Evolutionary conservation across 768 basidiomycete genomes (phyloP).

Genomic region (Suillus decipiens): DNA sequence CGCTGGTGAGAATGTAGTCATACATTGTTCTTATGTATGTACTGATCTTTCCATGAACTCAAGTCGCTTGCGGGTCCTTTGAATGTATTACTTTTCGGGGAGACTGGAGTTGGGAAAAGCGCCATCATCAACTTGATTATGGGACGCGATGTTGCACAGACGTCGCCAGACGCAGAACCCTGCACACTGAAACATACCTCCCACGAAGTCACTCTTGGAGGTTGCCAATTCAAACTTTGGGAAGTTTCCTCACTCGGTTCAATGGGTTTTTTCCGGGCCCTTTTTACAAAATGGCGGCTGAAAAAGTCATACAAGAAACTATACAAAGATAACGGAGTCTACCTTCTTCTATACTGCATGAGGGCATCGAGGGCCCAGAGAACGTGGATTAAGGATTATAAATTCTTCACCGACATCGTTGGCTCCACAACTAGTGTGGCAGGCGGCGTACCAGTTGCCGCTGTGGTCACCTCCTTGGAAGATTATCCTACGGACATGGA

Average conservation of each 20-base stretch:
- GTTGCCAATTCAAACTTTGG: slow-evolving; percentile 26
- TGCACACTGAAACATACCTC: slow-evolving; percentile 37
- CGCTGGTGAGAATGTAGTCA: neutral
- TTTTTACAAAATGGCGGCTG: slow-evolving; percentile 24
- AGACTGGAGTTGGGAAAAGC: slow-evolving; percentile 45
- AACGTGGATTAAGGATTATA: slow-evolving; percentile 31
- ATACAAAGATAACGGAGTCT: slow-evolving; percentile 33
- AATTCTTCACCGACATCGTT: slow-evolving; percentile 30
- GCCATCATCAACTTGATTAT: slow-evolving; percentile 45
- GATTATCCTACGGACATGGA: slow-evolving; percentile 35
- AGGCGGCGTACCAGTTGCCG: slow-evolving; percentile 32
- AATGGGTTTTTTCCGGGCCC: slow-evolving; percentile 24
- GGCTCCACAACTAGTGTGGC: slow-evolving; percentile 30
- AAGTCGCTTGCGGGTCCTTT: slow-evolving; percentile 3
- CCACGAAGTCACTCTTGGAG: slow-evolving; percentile 25
- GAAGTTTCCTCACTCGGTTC: slow-evolving; percentile 35
- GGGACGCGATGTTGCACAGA: slow-evolving; percentile 28
- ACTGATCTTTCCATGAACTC: neutral
- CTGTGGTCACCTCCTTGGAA: slow-evolving; percentile 36
- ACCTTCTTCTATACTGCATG: slow-evolving; percentile 35
- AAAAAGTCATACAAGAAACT: slow-evolving; percentile 26
- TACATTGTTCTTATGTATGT: neutral
- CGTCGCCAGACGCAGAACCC: slow-evolving; percentile 33
- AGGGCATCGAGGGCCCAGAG: slow-evolving; percentile 31
- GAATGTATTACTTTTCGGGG: slow-evolving; percentile 47